A percentile compares a stretch with the other conserved stretches of the same genome.
phyloP scores from a whole-genome alignment of 1,284 basidiomycete genomes.

The Exobasidium cylindrosporum region DNA sequence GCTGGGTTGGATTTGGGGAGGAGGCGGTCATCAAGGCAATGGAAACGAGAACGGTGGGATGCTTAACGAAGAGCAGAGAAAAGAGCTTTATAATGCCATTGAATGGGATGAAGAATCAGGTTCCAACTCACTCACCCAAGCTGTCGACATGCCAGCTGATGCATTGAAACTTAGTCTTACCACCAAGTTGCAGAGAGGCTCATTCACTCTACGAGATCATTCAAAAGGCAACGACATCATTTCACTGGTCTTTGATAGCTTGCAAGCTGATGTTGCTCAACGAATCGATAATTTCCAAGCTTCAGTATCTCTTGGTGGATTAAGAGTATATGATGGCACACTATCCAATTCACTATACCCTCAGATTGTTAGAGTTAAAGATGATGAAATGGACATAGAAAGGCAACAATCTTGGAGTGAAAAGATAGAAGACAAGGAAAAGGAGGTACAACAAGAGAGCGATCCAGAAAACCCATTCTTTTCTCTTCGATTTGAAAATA shows the following conservation, averaged over 20 bases:
- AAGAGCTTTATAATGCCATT: slow-evolving; percentile 86
- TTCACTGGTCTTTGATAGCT: slow-evolving; percentile 82
- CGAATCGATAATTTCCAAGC: slow-evolving; percentile 81
- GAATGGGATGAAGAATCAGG: slow-evolving; percentile 70
- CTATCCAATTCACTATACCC: slow-evolving; percentile 77
- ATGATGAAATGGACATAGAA: slow-evolving; percentile 48
- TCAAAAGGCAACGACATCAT: slow-evolving; percentile 66
- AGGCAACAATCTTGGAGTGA: slow-evolving; percentile 27
- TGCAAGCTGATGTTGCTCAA: slow-evolving; percentile 81
- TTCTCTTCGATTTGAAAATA: slow-evolving; percentile 85
- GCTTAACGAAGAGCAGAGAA: slow-evolving; percentile 87
- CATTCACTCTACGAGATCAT: slow-evolving; percentile 45
- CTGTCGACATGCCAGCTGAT: slow-evolving; percentile 66
- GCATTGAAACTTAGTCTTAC: slow-evolving; percentile 75
- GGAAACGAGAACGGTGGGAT: slow-evolving; percentile 57
- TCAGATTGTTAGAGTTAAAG: slow-evolving; percentile 91
- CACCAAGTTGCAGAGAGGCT: slow-evolving; percentile 58
- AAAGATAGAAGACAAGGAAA: slow-evolving; percentile 43
- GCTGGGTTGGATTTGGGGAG: slow-evolving; percentile 53
- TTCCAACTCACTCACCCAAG: slow-evolving; percentile 27
- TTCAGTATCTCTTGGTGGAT: slow-evolving; percentile 78
- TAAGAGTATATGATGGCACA: slow-evolving; percentile 89
- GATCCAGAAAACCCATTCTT: slow-evolving; percentile 74
- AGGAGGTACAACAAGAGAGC: slow-evolving; percentile 48
- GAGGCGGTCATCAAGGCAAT: slow-evolving; percentile 22